Evolutionary conservation across 2,329 filamentous ascomycete species (phyloP).

Genomic region (Trichoderma polysporum): DNA sequence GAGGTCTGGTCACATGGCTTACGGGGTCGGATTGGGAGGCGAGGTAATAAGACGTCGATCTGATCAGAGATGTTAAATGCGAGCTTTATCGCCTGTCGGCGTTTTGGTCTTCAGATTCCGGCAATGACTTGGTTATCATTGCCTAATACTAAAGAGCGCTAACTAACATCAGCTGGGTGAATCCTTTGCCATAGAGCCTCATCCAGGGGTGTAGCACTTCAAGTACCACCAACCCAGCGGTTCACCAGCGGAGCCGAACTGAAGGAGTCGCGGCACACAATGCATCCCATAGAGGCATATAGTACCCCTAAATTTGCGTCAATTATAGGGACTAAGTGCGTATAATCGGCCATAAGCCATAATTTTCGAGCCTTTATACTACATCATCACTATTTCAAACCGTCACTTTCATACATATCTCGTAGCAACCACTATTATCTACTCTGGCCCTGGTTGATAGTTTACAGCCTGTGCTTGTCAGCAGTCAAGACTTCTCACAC

Average conservation of each 20-base stretch:
- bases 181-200: not conserved
- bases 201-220: not conserved
- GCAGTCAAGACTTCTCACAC: constrained; percentile 20
- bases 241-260: not conserved
- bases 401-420: not conserved
- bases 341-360: not conserved
- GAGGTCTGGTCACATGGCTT: constrained; percentile 22
- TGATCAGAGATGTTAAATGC: not conserved
- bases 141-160: not conserved
- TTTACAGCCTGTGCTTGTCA: constrained; percentile 22
- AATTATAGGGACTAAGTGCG: not conserved
- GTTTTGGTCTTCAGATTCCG: not conserved
- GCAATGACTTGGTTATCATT: not conserved
- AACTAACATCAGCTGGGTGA: too few relatives aligned
- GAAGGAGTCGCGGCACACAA: not conserved
- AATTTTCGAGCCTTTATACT: not conserved
- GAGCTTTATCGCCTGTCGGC: not conserved
- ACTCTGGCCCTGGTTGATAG: not conserved
- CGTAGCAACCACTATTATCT: not conserved
- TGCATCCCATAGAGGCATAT: not conserved
- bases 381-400: not conserved
- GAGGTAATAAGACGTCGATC: not conserved
- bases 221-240: too few relatives aligned
- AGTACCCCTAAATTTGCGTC: not conserved
- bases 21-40: not conserved